A percentile compares a stretch with the other conserved stretches of the same genome.
Evolutionary conservation across 805 yeast species (phyloP).

Genomic region (Yarrowia alimentaria): DNA sequence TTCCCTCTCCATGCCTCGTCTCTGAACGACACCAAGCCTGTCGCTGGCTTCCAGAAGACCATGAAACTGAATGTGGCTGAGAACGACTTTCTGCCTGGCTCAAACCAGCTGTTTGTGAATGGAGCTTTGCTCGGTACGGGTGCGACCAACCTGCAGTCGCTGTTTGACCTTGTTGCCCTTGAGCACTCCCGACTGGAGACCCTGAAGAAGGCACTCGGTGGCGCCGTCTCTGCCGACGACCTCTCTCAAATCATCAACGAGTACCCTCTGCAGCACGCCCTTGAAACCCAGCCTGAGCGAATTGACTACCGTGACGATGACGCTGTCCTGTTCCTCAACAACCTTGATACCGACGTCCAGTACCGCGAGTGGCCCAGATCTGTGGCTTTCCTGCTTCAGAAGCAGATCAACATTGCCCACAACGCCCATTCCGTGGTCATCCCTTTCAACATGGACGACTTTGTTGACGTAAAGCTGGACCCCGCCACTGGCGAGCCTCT

Average conservation of each 20-base stretch:
- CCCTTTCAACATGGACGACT: slow-evolving; percentile 58
- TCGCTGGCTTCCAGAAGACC: slow-evolving; percentile 1
- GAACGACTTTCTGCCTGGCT: slow-evolving; percentile 34
- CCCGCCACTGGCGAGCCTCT: background rate
- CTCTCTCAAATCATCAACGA: slow-evolving; percentile 8
- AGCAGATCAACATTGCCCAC: slow-evolving; percentile 46
- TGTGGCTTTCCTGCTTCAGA: slow-evolving; percentile 35
- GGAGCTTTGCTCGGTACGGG: slow-evolving; percentile 58
- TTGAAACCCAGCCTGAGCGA: slow-evolving; percentile 10
- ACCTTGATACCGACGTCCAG: slow-evolving; percentile 61
- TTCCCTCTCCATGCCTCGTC: slow-evolving; percentile 55
- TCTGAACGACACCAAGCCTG: slow-evolving; percentile 37
- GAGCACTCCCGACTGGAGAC: slow-evolving; percentile 38
- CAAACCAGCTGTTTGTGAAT: slow-evolving; percentile 54
- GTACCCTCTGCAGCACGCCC: slow-evolving; percentile 14
- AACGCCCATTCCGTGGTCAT: slow-evolving; percentile 76
- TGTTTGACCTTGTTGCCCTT: slow-evolving; percentile 42
- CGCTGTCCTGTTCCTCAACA: slow-evolving; percentile 61
- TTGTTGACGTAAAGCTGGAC: slow-evolving; percentile 49
- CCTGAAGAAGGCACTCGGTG: background rate
- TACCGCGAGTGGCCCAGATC: slow-evolving; percentile 51
- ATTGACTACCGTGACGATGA: slow-evolving; percentile 23
- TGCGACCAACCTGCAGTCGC: slow-evolving; percentile 38
- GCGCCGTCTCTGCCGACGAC: background rate
- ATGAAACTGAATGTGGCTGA: slow-evolving; percentile 32